A percentile compares a stretch with the other conserved stretches of the same genome.
These are phyloP conservation scores for Tetrahymena elliotti DNA, from an alignment of 73 alveolate genomes.

Conservation along the genomic window DNA sequence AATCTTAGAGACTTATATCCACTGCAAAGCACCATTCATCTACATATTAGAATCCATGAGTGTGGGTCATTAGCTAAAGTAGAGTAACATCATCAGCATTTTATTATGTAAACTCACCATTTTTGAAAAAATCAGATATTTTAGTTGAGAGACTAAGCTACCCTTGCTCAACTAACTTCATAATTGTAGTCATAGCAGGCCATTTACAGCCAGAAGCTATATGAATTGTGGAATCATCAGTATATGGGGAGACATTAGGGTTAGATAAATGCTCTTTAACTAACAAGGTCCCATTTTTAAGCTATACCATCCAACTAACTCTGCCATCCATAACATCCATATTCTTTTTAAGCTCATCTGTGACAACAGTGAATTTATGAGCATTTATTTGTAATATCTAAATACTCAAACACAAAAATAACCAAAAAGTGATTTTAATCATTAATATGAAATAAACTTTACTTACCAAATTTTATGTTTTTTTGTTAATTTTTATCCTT, in stretches of 20 bases:
- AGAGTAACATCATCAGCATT: background rate
- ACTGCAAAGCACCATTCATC: background rate
- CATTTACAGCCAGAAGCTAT: slow-evolving; percentile 28
- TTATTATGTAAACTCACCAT: background rate
- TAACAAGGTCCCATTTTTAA: background rate
- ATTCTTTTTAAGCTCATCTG: background rate
- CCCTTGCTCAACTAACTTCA: slow-evolving; percentile 11
- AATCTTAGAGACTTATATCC: background rate
- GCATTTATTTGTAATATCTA: background rate
- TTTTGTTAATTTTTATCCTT: no score
- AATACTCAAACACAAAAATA: no score
- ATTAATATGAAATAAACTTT: no score
- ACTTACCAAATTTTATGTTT: no score
- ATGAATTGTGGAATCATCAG: slow-evolving; percentile 1
- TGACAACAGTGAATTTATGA: background rate
- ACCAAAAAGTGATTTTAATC: background rate
- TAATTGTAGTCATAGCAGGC: slow-evolving; percentile 8
- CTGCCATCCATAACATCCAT: background rate
- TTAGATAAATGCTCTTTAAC: slow-evolving; percentile 1
- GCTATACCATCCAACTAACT: slow-evolving; percentile 3
- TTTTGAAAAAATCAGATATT: background rate
- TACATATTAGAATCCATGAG: background rate
- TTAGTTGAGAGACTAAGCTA: background rate
- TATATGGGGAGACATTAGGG: background rate
- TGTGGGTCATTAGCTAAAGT: background rate